Base-by-base conservation (phyloP, 2,329 filamentous ascomycete genomes). In the Claviceps humidiphila region DNA sequence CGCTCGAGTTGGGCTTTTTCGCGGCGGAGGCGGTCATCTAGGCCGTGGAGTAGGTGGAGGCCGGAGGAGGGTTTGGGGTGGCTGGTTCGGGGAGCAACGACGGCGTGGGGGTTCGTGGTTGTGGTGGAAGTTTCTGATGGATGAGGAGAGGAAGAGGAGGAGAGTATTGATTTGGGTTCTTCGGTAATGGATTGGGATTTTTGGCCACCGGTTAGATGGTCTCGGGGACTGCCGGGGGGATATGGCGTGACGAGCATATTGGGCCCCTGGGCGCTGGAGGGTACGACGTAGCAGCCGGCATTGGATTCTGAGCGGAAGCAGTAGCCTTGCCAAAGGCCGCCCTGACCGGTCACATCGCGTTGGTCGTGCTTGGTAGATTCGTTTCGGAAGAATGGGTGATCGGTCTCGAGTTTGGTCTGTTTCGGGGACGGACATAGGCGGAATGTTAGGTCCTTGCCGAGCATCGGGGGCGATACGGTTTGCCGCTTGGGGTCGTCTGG, bases 391-490 rank as follows among this genome's bases (percentile, higher is more conserved):
- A 76, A 80, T 58, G 71, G 78, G 62, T 89, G 85, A 52, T 87
- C 84, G 1, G 86, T 82, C 63, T 95, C 89, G 61, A 94, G 85
- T 61, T 88, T 83, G 16, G 89, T 94, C 51, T 83, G 80, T 65
- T 91, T 84, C 5, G 91, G 91, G 26, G 90, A 95, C 9, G 78
- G 75, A 64, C 89, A 95, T 64, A 78, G 80, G 38, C 89, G 87
- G 64, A 96, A 95, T 26, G 76, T 73, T 51, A 97, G 77, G 58
- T 95, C 86, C 53, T 74, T 71, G 52, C 91, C 91, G 11, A 95
- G 79, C 89, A 97, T 94, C 9, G 91, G 91, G 42, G 91, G 91
- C 55, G 81, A 82, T 60, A 75, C 72, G 22, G 72, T 73, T 57
- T 76, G 68, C 54, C 75, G 75, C 51, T 69, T 65, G 34, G 64